Base-by-base conservation (phyloP, 1,139 yeast species). In the Zygotorulaspora mrakii region DNA sequence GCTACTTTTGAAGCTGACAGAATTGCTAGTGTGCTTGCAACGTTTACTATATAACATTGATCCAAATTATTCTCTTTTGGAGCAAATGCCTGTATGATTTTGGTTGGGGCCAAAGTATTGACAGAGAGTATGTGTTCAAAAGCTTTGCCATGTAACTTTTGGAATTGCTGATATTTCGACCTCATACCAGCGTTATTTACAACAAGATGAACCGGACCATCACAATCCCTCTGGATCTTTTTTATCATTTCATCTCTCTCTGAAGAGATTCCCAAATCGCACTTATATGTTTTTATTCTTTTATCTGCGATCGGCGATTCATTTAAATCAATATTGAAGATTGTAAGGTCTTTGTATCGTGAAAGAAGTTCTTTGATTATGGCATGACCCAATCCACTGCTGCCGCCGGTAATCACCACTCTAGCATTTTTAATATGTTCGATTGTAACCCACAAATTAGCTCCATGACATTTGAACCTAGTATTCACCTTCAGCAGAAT, bases 131-230 rank as follows among this genome's bases (percentile, higher is more conserved):
- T 59, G 0, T 53, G 49, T 2, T 55, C 48, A 3, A 77, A 65
- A 8, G 66, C 62, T 0, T 53, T 52, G 2, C 53, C 61, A 0
- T 62, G 40, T 35, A 74, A 43, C 4, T 70, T 67, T 9, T 70
- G 46, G 2, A 82, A 49, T 1, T 71, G 52, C 30, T 70, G 68
- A 42, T 49, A 61, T 20, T 62, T 61, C 33, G 77, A 78, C 37
- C 89, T 68, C 8, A 79, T 64, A 0, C 91, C 95, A 0, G 94
- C 95, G 59, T 85, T 86, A 55, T 83, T 82, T 17, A 88, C 66
- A 30, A 85, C 59, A 0, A 83, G 65, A 22, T 79, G 71, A 2
- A 83, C 64, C 14, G 54, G 48, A 11, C 35, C 35, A 2, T 66
- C 64, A 8, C 61, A 52, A n/a, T 51, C 41, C 1, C 40, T 23